These are phyloP conservation scores for Lathyrus tuberosus DNA, from an alignment of 306 rosid genomes.

Conservation along the genomic window DNA sequence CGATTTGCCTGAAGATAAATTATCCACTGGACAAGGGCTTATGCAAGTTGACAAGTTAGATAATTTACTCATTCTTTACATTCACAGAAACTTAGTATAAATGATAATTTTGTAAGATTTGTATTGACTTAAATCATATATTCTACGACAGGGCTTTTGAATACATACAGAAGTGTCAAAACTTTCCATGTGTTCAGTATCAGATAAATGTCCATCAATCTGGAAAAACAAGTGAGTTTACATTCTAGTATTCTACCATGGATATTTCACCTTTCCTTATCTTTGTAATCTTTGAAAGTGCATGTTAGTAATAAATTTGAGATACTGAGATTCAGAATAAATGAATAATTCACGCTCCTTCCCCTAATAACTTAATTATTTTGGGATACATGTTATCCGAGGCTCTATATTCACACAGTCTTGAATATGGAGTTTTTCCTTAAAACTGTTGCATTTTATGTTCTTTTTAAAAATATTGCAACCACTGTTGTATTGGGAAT, in stretches of 20 bases:
- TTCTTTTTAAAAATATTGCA: no score
- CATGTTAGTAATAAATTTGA: slow-evolving; percentile 10
- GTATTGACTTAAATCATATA: slow-evolving; percentile 29
- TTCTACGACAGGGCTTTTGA: slow-evolving; percentile 80
- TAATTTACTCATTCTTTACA: slow-evolving; percentile 40
- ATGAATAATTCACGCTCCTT: not conserved
- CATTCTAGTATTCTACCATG: slow-evolving; percentile 35
- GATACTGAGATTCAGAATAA: not conserved
- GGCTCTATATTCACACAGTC: no score
- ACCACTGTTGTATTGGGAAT: not conserved
- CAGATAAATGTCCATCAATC: slow-evolving; percentile 67
- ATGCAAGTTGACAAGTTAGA: slow-evolving; percentile 98
- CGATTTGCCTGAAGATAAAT: slow-evolving; percentile 75
- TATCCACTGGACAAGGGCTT: slow-evolving; percentile 93
- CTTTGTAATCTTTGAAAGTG: slow-evolving; percentile 14
- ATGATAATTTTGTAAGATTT: slow-evolving; percentile 28
- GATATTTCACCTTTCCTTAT: slow-evolving; percentile 23
- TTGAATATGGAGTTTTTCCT: not conserved
- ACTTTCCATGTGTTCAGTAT: slow-evolving; percentile 76
- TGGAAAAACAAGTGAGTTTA: slow-evolving; percentile 86
- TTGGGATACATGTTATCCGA: slow-evolving; percentile 13
- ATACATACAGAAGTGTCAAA: slow-evolving; percentile 64
- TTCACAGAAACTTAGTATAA: slow-evolving; percentile 24
- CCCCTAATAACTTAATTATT: not conserved
- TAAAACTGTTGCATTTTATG: not conserved